Conservation (phyloP, 208 protist species). For the Crithidia mellificae region DNA sequence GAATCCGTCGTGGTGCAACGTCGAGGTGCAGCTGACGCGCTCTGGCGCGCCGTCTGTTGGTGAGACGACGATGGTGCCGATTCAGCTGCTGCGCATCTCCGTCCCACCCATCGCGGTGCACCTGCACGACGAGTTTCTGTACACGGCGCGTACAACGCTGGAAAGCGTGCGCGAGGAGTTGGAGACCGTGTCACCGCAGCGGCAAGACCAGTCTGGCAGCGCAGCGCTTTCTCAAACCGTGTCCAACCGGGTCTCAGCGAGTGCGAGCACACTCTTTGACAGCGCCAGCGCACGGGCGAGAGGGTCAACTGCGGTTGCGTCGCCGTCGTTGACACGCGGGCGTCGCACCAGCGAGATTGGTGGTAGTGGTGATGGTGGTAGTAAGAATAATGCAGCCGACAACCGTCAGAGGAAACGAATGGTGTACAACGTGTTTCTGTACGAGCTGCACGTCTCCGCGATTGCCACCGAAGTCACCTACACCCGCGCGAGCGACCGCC, state of each 20-base stretch:
- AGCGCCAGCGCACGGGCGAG: no score
- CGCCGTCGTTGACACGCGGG: no score
- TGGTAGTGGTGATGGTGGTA: no score
- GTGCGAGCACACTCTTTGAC: no score
- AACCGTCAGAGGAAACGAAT: neutral
- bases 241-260: neutral
- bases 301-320: no score
- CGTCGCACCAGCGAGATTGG: no score
- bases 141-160: conserved; percentile 38
- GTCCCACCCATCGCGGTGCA: conserved; percentile 44
- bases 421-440: conserved; percentile 47
- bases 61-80: conserved; percentile 28
- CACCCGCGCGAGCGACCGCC: conserved; percentile 42
- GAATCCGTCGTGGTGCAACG: conserved; percentile 26
- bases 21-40: conserved; percentile 26
- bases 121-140: conserved; percentile 63
- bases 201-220: neutral
- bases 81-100: conserved; percentile 43
- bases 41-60: neutral
- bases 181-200: neutral
- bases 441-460: conserved; percentile 42
- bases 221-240: neutral
- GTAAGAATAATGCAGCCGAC: no score
- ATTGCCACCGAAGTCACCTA: conserved; percentile 50
- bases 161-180: conserved; percentile 27